Percentiles rank a stretch among this genome's conserved stretches.
phyloP scores from a whole-genome alignment of 208 protist genomes.

The Trypanosoma mega region DNA sequence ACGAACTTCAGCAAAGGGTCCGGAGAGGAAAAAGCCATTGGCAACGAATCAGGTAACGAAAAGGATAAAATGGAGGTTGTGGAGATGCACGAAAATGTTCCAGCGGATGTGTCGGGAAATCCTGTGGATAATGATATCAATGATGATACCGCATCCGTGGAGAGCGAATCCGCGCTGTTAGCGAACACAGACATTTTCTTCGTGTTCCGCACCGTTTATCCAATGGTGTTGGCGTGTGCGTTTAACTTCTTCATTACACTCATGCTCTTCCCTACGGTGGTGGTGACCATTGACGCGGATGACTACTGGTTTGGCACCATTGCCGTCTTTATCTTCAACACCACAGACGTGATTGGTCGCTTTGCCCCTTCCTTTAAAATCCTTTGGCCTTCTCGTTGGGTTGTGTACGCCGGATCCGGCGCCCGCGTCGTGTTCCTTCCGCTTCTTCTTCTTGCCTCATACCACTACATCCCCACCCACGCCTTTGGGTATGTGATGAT shows the following conservation, averaged over 20 bases:
- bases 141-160: no score
- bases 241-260: slow-evolving; percentile 63
- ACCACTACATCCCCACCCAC: slow-evolving; percentile 51
- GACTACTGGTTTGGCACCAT: slow-evolving; percentile 61
- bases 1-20: no score
- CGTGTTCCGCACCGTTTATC: slow-evolving; percentile 26
- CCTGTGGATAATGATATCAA: no score
- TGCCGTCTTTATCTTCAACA: slow-evolving; percentile 61
- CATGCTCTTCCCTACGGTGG: slow-evolving; percentile 58
- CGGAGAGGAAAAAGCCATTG: no score
- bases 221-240: slow-evolving; percentile 38
- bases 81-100: not conserved
- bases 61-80: no score
- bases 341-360: slow-evolving; percentile 44
- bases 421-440: slow-evolving; percentile 52
- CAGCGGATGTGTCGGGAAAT: not conserved
- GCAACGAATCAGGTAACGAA: no score
- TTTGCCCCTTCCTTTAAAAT: slow-evolving; percentile 41
- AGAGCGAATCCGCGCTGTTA: slow-evolving; percentile 3
- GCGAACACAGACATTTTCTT: not conserved
- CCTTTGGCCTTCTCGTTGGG: slow-evolving; percentile 44
- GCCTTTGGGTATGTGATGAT: slow-evolving; percentile 49
- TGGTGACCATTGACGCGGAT: slow-evolving; percentile 34
- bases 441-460: slow-evolving; percentile 54
- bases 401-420: slow-evolving; percentile 36